Base-by-base conservation (phyloP, 2,329 filamentous ascomycete species). In the Teratosphaeria gauchensis region DNA sequence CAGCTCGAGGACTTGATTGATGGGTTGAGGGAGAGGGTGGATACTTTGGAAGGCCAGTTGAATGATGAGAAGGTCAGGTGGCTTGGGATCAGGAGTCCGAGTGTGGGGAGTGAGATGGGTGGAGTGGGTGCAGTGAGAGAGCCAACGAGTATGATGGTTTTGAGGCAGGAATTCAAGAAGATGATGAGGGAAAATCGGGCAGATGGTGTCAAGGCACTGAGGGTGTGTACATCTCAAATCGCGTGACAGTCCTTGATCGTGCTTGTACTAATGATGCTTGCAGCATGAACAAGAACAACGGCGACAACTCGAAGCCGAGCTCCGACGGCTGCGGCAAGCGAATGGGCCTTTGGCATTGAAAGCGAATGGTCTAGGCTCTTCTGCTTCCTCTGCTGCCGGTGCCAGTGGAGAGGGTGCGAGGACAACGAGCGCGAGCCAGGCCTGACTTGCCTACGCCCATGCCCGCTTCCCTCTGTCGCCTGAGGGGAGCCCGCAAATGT, bases 121-220 rank as follows among this genome's bases (percentile, higher is more conserved):
- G 63, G 24, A 11, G 19, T n/a, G 30, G 64, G 65, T 32, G 63
- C 62, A 24, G 61, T 60, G 38, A 71, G 74, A 59, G 84, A 86
- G 63, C 82, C 78, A 9, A 89, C 84, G 11, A 88, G 84, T 65
- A 86, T 84, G 28, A 82, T 82, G 73, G 84, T 89, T 48, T 69
- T 90, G 68, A 84, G 85, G 72, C 85, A 85, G 62, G 87, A 90
- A 71, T 90, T 90, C 70, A 88, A 88, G 77, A 89, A 87, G 76
- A 89, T 89, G 86, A 89, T 89, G 86, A 80, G 85, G 63, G 86
- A 89, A 68, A 84, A 84, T 54, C 82, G 86, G 61, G 78, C 80
- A 1, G 87, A 90, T 71, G 85, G 82, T 61, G 75, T 84, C 66
- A 86, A 81, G 73, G 76, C 80, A 60, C 69, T 89, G 58, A 84